Conservation (phyloP, 1,284 basidiomycete genomes). For the Grifola frondosa region DNA sequence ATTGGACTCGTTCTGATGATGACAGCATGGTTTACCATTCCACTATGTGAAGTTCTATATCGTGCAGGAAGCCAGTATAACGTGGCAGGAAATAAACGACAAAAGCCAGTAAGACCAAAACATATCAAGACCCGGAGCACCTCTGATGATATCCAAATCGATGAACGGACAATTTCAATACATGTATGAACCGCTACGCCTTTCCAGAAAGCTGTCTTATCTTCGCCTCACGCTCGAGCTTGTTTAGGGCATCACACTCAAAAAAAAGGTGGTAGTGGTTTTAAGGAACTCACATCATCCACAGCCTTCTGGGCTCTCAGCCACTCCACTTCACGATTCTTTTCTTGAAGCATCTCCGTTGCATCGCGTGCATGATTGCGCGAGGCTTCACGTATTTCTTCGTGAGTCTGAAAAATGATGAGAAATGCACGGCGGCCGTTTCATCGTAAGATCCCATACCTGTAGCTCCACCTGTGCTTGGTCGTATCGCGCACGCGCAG, state of each 20-base stretch:
- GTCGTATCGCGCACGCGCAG: constrained; percentile 48
- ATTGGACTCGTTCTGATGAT: too few relatives aligned
- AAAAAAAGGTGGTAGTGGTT: neutral
- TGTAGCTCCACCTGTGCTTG: constrained; percentile 43
- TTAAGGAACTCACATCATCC: constrained; percentile 39
- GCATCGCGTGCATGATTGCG: constrained; percentile 44
- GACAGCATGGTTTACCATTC: too few relatives aligned
- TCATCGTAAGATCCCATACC: constrained; percentile 6
- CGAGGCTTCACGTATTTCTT: constrained; percentile 45
- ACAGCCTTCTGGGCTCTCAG: constrained; percentile 48
- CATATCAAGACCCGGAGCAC: too few relatives aligned
- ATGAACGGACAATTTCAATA: too few relatives aligned
- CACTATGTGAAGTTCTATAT: too few relatives aligned
- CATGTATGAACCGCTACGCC: too few relatives aligned
- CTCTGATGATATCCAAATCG: too few relatives aligned
- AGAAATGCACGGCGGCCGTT: too few relatives aligned
- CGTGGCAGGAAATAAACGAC: too few relatives aligned
- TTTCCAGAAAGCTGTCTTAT: constrained; percentile 38
- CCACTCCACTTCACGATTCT: constrained; percentile 52
- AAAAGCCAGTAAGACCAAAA: too few relatives aligned
- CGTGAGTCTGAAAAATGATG: constrained; percentile 28
- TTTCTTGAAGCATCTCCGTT: constrained; percentile 51
- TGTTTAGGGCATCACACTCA: neutral
- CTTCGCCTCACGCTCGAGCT: constrained; percentile 46
- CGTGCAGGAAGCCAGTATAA: too few relatives aligned